These are phyloP conservation scores for Leptomonas pyrrhocoris DNA, from an alignment of 208 protist genomes.

Conservation along the genomic window DNA sequence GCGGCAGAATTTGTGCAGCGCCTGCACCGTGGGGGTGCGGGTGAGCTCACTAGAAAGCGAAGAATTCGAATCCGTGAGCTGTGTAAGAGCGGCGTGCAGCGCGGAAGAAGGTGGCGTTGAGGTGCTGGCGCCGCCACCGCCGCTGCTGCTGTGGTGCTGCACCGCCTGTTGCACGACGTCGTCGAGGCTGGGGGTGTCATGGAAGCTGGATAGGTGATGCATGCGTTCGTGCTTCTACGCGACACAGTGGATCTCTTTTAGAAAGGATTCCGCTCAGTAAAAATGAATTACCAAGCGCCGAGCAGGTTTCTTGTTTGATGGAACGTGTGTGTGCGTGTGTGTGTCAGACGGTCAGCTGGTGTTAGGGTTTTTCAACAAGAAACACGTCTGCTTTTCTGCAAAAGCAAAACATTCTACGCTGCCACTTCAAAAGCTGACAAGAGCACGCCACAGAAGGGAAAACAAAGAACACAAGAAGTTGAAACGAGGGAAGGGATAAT, in stretches of 20 bases:
- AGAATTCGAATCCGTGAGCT: neutral
- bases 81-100: slow-evolving; percentile 7
- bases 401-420: too few species aligned
- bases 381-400: too few species aligned
- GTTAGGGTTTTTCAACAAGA: too few species aligned
- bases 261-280: too few species aligned
- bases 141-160: neutral
- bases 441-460: too few species aligned
- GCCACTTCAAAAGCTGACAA: too few species aligned
- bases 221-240: neutral
- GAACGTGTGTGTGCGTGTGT: too few species aligned
- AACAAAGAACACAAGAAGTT: too few species aligned
- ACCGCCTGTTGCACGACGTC: slow-evolving; percentile 17
- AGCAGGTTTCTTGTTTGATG: too few species aligned
- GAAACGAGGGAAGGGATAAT: too few species aligned
- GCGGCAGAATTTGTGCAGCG: slow-evolving; percentile 16
- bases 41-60: neutral
- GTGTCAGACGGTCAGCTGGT: too few species aligned
- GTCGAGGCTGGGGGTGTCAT: slow-evolving; percentile 17
- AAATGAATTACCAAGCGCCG: too few species aligned
- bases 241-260: neutral
- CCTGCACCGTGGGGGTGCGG: slow-evolving; percentile 18
- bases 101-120: neutral
- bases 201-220: neutral
- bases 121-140: neutral